Percentiles rank a stretch among this genome's conserved stretches.
Conservation (phyloP, 257 asterid genomes). For the Solanum chiquidenum region DNA sequence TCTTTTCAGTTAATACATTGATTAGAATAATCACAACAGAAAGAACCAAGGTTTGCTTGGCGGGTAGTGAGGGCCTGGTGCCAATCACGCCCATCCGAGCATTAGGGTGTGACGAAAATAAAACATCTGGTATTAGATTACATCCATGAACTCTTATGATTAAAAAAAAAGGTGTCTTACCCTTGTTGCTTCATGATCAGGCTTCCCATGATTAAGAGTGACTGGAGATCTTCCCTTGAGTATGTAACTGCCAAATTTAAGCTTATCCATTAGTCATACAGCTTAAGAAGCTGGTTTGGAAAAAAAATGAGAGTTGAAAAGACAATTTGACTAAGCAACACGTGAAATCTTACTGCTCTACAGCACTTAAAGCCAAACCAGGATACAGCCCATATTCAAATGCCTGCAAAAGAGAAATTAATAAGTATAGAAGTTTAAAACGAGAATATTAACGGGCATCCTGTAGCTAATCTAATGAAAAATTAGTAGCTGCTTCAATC, state of each 20-base stretch:
- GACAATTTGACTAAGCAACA: background rate
- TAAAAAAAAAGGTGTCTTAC: slow-evolving; percentile 29
- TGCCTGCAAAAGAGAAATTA: slow-evolving; percentile 48
- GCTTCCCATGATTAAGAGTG: slow-evolving; percentile 91
- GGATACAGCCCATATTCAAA: slow-evolving; percentile 85
- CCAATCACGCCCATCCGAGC: background rate
- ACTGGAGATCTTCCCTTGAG: slow-evolving; percentile 83
- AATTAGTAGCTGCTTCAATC: background rate
- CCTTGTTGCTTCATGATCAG: slow-evolving; percentile 77
- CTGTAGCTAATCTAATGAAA: background rate
- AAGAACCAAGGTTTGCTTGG: background rate
- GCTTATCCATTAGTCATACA: background rate
- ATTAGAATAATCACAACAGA: background rate
- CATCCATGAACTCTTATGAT: background rate
- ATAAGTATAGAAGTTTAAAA: background rate
- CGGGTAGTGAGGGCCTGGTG: background rate
- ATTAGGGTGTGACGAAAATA: background rate
- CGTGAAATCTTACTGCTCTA: slow-evolving; percentile 65
- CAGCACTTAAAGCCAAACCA: slow-evolving; percentile 73
- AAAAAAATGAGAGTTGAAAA: background rate
- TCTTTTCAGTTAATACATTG: background rate
- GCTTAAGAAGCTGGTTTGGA: background rate
- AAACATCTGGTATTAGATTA: background rate
- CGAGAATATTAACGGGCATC: background rate
- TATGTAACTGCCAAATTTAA: slow-evolving; percentile 48